Percentiles rank a stretch among this genome's conserved stretches.
phyloP scores from a whole-genome alignment of 176 grass and related monocot species.

The Carex myosuroides region DNA sequence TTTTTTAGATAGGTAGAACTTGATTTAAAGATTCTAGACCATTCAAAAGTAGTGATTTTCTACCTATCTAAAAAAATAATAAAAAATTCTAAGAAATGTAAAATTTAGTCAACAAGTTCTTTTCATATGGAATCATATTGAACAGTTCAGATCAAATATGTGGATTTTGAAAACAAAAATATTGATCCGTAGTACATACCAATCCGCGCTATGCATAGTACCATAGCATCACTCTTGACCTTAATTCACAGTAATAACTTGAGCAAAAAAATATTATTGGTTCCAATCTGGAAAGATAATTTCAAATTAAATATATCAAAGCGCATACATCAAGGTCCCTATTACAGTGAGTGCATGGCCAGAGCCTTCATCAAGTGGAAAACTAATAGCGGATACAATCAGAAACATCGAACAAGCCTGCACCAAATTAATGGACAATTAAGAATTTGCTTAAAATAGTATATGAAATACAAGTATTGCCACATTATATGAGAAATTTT shows the following conservation, averaged over 20 bases:
- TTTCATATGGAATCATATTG: too few relatives aligned
- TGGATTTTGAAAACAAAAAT: too few relatives aligned
- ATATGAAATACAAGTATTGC: background rate
- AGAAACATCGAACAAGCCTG: constrained; percentile 95
- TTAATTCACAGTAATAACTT: background rate
- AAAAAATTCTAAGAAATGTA: too few relatives aligned
- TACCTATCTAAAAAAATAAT: too few relatives aligned
- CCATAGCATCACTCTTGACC: background rate
- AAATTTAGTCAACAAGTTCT: too few relatives aligned
- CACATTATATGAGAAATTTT: background rate
- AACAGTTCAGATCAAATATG: too few relatives aligned
- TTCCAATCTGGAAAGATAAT: constrained; percentile 12
- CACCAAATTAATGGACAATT: constrained; percentile 24
- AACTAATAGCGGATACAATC: constrained; percentile 69
- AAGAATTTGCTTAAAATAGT: background rate
- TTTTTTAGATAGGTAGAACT: too few relatives aligned
- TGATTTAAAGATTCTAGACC: too few relatives aligned
- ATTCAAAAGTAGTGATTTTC: too few relatives aligned
- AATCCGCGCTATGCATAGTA: too few relatives aligned
- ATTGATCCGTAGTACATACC: too few relatives aligned
- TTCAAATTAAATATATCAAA: constrained; percentile 14
- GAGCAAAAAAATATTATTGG: background rate
- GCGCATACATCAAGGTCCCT: constrained; percentile 79
- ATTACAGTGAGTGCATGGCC: constrained; percentile 63
- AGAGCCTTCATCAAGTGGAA: constrained; percentile 56